These are phyloP conservation scores for Eremochloa ophiuroides DNA, from an alignment of 176 grass and related monocot genomes.

Conservation along the genomic window DNA sequence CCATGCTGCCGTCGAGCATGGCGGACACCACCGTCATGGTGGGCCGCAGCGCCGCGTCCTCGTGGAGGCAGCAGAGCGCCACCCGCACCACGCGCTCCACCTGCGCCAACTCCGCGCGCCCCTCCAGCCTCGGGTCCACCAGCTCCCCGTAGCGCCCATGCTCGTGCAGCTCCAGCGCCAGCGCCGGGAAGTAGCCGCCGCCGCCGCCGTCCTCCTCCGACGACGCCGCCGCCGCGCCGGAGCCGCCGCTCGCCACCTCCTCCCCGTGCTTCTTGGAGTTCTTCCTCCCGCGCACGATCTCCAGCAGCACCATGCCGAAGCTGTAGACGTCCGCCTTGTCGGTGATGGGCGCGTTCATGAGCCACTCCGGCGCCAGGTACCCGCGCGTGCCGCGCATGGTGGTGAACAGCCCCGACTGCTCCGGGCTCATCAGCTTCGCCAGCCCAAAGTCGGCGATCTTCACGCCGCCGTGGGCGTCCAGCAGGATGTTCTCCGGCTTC, in stretches of 20 bases:
- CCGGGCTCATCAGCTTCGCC: slow-evolving; percentile 59
- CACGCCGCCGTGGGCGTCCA: slow-evolving; percentile 51
- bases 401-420: slow-evolving; percentile 80
- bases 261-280: slow-evolving; percentile 37
- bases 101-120: slow-evolving; percentile 31
- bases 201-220: too few relatives aligned
- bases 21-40: slow-evolving; percentile 54
- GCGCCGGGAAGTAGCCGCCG: slow-evolving; percentile 56
- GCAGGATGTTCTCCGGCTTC: slow-evolving; percentile 87
- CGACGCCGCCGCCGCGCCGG: not conserved
- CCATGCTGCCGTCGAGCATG: slow-evolving; percentile 70
- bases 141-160: slow-evolving; percentile 47
- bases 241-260: not conserved
- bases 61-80: slow-evolving; percentile 80
- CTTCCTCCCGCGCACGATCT: slow-evolving; percentile 65
- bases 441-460: slow-evolving; percentile 90
- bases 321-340: slow-evolving; percentile 82
- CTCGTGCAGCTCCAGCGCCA: slow-evolving; percentile 70
- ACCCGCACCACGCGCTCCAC: slow-evolving; percentile 52
- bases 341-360: slow-evolving; percentile 67
- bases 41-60: slow-evolving; percentile 58
- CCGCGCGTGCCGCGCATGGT: slow-evolving; percentile 76
- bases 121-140: slow-evolving; percentile 53
- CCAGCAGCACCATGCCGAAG: slow-evolving; percentile 90
- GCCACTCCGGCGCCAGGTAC: slow-evolving; percentile 88